Evolutionary conservation across 2,329 filamentous ascomycete species (phyloP), one percentile per base, ranked within the genome.

Genomic region (Sclerotinia spermophila): DNA sequence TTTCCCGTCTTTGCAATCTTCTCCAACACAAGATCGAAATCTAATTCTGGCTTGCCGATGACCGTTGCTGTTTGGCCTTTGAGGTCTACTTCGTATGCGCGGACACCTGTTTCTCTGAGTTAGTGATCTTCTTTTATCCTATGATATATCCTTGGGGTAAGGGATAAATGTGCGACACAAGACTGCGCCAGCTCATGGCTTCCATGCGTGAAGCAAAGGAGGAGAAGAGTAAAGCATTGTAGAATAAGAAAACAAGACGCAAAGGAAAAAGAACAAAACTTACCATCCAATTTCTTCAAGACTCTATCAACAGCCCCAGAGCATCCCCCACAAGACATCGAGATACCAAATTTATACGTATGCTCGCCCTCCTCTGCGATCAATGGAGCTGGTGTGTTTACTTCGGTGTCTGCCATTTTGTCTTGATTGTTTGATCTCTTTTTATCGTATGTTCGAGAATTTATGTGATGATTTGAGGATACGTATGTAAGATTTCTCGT

Each of bases 1-100:
- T 97, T 97, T 79, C 94, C 94, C 19, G 94, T 97, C 89, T 97
- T 97, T 86, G 91, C 90, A 81, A 97, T 97, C 81, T 92, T 96
- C 80, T 87, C 86, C 72, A 97, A 88, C 71, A 97, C 92, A 2
- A 89, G 92, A 75, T 93, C 89, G 84, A 95, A 97, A 71, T 87
- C 84, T 73, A 96, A 86, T 69, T 82, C 84, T 5, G 88, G 84
- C 75, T 90, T 87, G 74, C 94, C 89, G 76, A 91, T 84, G 76
- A 98, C 87, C 75, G 89, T 89, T 74, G 93, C 95, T 73, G 87
- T 93, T 81, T 98, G 94, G 75, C 85, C 89, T 74, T 97, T 92
- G 79, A 98, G 92, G 70, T 89, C 93, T 74, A 97, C 93, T 69
- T 94, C 89, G 88, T 91, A 96, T 77, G 88, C 90, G 81, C 96